A percentile compares a stretch with the other conserved stretches of the same genome.
These are phyloP conservation scores for Zygoascus meyerae DNA, from an alignment of 1,139 yeast genomes.

Conservation along the genomic window DNA sequence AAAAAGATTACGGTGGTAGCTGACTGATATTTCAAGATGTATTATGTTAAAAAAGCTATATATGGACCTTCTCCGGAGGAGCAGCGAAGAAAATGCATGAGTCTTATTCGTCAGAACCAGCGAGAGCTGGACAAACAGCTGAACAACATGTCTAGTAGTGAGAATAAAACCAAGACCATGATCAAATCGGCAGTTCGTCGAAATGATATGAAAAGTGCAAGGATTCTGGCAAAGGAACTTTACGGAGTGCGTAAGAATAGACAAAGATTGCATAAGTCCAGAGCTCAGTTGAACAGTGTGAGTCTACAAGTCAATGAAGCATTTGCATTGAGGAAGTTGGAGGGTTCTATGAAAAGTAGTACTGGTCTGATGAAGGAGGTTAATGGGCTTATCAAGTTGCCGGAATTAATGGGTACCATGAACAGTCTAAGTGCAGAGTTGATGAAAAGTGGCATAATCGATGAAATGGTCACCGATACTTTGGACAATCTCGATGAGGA, in stretches of 20 bases:
- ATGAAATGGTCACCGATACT: conserved; percentile 93
- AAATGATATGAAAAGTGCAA: conserved; percentile 69
- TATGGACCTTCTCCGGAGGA: conserved; percentile 97
- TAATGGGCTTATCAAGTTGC: conserved; percentile 67
- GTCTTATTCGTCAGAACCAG: conserved; percentile 74
- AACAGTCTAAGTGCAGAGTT: conserved; percentile 81
- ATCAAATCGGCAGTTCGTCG: conserved; percentile 74
- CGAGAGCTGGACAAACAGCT: conserved; percentile 80
- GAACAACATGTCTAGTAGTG: conserved; percentile 46
- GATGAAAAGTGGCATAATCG: conserved; percentile 77
- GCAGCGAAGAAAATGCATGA: conserved; percentile 82
- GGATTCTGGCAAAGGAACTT: conserved; percentile 75
- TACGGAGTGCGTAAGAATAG: conserved; percentile 70
- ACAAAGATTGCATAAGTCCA: conserved; percentile 67
- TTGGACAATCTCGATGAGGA: conserved; percentile 65
- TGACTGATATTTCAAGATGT: conserved; percentile 24
- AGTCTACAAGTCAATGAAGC: conserved; percentile 89
- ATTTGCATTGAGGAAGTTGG: conserved; percentile 76
- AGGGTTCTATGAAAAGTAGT: conserved; percentile 73
- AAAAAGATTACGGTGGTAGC: too few relatives aligned
- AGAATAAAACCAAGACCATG: conserved; percentile 62
- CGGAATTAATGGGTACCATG: conserved; percentile 80
- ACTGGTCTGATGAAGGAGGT: conserved; percentile 87
- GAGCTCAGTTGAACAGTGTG: conserved; percentile 80
- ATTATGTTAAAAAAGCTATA: conserved; percentile 63